Conservation (phyloP, 495 filamentous ascomycete genomes). For the Letharia columbiana region DNA sequence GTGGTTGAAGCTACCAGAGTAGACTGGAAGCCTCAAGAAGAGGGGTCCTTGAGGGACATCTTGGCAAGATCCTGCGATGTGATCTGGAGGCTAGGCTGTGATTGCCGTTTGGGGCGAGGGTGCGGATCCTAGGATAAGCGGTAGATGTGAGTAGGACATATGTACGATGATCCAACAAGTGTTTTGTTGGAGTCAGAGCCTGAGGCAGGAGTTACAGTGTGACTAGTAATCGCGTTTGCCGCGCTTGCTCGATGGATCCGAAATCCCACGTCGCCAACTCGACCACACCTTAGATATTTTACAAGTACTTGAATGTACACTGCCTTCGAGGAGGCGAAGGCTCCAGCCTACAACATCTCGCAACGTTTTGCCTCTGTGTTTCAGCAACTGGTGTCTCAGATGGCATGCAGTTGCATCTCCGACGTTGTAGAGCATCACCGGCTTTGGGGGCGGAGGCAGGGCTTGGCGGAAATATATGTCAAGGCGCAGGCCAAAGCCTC, state of each 20-base stretch:
- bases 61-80: not conserved
- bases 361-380: not conserved
- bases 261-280: not conserved
- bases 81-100: not conserved
- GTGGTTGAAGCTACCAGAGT: not conserved
- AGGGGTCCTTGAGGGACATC: not conserved
- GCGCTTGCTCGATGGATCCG: constrained; percentile 3
- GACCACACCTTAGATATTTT: not conserved
- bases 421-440: not conserved
- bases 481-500: not conserved
- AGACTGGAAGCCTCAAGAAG: not conserved
- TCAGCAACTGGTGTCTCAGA: not conserved
- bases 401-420: not conserved
- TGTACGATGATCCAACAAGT: not conserved
- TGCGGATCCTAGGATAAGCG: not conserved
- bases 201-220: not conserved
- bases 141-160: too few relatives aligned
- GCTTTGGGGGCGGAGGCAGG: not conserved
- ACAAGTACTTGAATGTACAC: not conserved
- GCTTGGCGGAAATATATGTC: not conserved
- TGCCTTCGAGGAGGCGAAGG: not conserved
- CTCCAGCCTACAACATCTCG: not conserved
- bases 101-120: not conserved
- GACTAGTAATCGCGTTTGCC: constrained; percentile 2
- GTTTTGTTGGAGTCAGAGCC: not conserved